Conservation (phyloP, 192 early-diverging fungal genomes). For the Dispira simplex region DNA sequence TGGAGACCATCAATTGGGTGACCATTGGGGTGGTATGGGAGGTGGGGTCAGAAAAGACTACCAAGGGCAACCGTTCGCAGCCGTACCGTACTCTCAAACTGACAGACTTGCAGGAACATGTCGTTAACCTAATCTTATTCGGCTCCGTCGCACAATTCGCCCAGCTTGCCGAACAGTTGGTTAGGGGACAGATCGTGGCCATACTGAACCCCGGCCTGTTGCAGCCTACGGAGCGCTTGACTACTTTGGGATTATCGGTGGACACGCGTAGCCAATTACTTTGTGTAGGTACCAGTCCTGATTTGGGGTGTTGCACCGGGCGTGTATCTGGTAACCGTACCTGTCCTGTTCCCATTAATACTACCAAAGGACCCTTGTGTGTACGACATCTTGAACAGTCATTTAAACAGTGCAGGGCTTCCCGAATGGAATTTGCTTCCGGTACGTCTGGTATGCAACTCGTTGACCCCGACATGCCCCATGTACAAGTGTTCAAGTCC, state of each 20-base stretch:
- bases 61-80: neutral
- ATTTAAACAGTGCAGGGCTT: neutral
- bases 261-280: neutral
- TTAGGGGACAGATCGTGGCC: neutral
- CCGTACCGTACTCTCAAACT: neutral
- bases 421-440: constrained; percentile 4
- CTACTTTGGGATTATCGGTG: neutral
- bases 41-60: neutral
- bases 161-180: neutral
- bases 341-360: constrained; percentile 3
- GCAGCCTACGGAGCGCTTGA: neutral
- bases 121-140: neutral
- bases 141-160: neutral
- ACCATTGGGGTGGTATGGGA: constrained; percentile 9
- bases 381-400: neutral
- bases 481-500: no score
- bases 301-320: neutral
- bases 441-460: neutral
- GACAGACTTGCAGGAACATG: neutral
- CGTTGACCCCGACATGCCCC: no score
- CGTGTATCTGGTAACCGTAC: neutral
- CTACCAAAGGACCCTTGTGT: neutral
- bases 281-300: neutral
- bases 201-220: neutral
- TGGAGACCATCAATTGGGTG: neutral